These are phyloP conservation scores for Aureoboletus auriporus DNA, from an alignment of 768 basidiomycete genomes.

Conservation along the genomic window DNA sequence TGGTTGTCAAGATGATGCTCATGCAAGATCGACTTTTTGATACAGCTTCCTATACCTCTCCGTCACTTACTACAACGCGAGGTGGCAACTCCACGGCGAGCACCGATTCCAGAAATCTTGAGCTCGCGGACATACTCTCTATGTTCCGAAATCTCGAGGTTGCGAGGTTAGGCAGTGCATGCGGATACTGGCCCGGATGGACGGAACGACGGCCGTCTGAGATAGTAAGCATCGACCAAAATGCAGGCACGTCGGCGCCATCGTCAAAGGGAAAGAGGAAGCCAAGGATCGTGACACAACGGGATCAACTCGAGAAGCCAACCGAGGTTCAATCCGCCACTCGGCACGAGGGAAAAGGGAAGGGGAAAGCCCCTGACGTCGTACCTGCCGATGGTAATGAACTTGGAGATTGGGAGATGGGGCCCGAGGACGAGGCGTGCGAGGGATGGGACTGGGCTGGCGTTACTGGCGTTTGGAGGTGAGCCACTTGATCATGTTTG, in stretches of 20 bases:
- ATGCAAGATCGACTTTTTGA: background rate
- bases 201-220: conserved; percentile 5
- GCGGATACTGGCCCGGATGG: conserved; percentile 37
- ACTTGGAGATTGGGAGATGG: conserved; percentile 21
- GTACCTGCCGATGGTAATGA: background rate
- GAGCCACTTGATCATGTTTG: conserved; percentile 14
- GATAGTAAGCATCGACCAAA: background rate
- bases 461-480: conserved; percentile 52
- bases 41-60: background rate
- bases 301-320: conserved; percentile 9
- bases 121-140: conserved; percentile 22
- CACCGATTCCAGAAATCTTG: background rate
- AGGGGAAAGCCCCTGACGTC: background rate
- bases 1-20: background rate
- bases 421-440: conserved; percentile 20
- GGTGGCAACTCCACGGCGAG: background rate
- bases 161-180: conserved; percentile 37
- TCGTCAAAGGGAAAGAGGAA: conserved; percentile 3
- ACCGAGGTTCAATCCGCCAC: background rate
- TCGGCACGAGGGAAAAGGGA: conserved; percentile 18
- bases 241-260: background rate
- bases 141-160: conserved; percentile 33
- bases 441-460: conserved; percentile 62
- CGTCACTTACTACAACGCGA: background rate
- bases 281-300: conserved; percentile 12